Percentiles rank a stretch among this genome's conserved stretches.
phyloP scores from a whole-genome alignment of 495 filamentous ascomycete species.

The Xylaria grammica region DNA sequence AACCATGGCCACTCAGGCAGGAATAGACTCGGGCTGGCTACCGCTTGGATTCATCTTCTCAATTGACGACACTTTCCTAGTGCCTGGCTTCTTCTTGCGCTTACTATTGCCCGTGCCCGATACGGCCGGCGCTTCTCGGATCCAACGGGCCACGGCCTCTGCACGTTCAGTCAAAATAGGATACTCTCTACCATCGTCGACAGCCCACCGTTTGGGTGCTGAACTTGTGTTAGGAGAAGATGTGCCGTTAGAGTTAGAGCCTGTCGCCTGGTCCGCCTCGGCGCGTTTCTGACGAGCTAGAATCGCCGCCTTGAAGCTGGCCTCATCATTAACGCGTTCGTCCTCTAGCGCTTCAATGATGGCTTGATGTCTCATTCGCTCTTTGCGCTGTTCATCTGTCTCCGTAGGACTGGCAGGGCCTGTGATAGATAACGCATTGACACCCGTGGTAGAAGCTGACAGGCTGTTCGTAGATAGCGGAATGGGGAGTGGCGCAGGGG shows the following conservation, averaged over 20 bases:
- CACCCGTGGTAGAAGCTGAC: conserved; percentile 24
- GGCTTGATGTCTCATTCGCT: conserved; percentile 65
- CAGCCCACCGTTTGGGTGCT: conserved; percentile 64
- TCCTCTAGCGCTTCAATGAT: conserved; percentile 68
- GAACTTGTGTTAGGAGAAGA: conserved; percentile 33
- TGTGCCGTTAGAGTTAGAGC: conserved; percentile 22
- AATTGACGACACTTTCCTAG: conserved; percentile 27
- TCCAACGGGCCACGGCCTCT: conserved; percentile 69
- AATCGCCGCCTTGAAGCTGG: conserved; percentile 65
- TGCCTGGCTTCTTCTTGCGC: conserved; percentile 49
- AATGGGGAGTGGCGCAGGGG: conserved; percentile 64
- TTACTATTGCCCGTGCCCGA: conserved; percentile 37
- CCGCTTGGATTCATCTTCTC: conserved; percentile 7
- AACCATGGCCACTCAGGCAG: neutral
- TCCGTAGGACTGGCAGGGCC: conserved; percentile 28
- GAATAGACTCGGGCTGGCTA: neutral
- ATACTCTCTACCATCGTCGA: conserved; percentile 70
- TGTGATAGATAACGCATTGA: conserved; percentile 28
- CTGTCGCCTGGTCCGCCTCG: conserved; percentile 39
- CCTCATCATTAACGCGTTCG: conserved; percentile 68
- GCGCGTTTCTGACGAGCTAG: conserved; percentile 62
- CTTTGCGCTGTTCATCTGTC: conserved; percentile 55
- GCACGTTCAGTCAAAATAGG: conserved; percentile 72
- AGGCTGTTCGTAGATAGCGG: conserved; percentile 38
- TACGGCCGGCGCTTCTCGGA: conserved; percentile 63